phyloP scores from a whole-genome alignment of 176 grass and related monocot genomes.

The Musa troglodytarum region DNA sequence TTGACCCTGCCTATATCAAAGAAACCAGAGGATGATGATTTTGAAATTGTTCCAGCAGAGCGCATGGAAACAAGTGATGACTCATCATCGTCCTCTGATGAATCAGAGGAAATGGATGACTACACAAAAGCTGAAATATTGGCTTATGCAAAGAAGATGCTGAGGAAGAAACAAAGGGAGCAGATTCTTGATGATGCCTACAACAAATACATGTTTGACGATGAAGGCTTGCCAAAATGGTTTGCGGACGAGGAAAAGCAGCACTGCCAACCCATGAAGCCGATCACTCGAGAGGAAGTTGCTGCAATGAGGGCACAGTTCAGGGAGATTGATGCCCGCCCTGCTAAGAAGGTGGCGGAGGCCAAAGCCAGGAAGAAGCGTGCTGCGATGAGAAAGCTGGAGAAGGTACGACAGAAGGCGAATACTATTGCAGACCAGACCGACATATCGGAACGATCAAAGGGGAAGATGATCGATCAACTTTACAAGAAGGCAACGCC shows the following conservation, averaged over 20 bases:
- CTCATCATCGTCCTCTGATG: slow-evolving; percentile 63
- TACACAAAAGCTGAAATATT: slow-evolving; percentile 71
- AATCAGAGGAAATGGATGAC: slow-evolving; percentile 57
- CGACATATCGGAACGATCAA: slow-evolving; percentile 65
- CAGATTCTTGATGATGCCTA: slow-evolving; percentile 90
- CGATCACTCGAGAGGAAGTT: slow-evolving; percentile 72
- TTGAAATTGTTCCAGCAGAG: slow-evolving; percentile 85
- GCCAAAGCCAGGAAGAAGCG: slow-evolving; percentile 95
- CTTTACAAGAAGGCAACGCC: slow-evolving; percentile 79
- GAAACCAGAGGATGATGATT: slow-evolving; percentile 37
- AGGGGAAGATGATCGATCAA: slow-evolving; percentile 83
- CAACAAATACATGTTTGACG: slow-evolving; percentile 90
- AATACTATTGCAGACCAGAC: slow-evolving; percentile 65
- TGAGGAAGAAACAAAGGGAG: slow-evolving; percentile 95
- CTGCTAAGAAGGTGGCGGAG: slow-evolving; percentile 83
- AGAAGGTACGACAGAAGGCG: slow-evolving; percentile 78
- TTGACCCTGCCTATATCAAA: neutral
- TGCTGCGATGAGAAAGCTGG: slow-evolving; percentile 46
- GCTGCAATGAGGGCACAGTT: slow-evolving; percentile 81
- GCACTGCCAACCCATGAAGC: slow-evolving; percentile 54
- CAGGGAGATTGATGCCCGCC: slow-evolving; percentile 80
- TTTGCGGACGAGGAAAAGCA: slow-evolving; percentile 80
- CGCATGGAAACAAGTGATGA: slow-evolving; percentile 44
- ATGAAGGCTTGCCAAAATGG: slow-evolving; percentile 74
- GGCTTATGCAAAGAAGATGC: slow-evolving; percentile 89